phyloP scores from a whole-genome alignment of 2,329 filamentous ascomycete species.

The Exophiala viscosa region DNA sequence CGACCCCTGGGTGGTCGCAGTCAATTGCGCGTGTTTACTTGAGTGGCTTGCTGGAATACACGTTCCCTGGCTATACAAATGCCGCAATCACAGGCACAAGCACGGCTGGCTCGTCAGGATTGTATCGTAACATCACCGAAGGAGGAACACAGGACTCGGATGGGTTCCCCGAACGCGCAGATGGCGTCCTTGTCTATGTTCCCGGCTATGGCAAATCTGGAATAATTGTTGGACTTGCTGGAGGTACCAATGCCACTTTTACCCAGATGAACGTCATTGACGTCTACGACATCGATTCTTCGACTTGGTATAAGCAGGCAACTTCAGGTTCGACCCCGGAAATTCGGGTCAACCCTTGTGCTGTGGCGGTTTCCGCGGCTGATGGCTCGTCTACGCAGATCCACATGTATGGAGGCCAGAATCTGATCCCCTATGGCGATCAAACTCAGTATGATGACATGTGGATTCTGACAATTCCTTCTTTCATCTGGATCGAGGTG shows the following conservation, averaged over 20 bases:
- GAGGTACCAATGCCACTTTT: constrained; percentile 65
- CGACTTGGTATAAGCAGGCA: constrained; percentile 70
- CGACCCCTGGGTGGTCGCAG: constrained; percentile 65
- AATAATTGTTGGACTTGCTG: constrained; percentile 72
- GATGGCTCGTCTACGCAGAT: constrained; percentile 73
- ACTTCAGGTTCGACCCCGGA: constrained; percentile 59
- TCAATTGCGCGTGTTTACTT: constrained; percentile 63
- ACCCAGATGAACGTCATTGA: constrained; percentile 69
- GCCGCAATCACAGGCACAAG: constrained; percentile 54
- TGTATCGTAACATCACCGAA: constrained; percentile 70
- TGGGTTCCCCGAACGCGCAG: constrained; percentile 69
- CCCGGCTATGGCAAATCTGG: constrained; percentile 73
- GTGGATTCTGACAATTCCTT: constrained; percentile 76
- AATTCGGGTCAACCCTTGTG: constrained; percentile 63
- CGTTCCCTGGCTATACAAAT: constrained; percentile 67
- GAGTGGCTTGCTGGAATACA: constrained; percentile 71
- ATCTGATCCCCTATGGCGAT: constrained; percentile 59
- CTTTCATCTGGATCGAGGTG: constrained; percentile 74
- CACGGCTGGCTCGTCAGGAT: constrained; percentile 59
- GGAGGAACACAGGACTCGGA: constrained; percentile 63
- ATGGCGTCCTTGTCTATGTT: constrained; percentile 69
- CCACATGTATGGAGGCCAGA: constrained; percentile 75
- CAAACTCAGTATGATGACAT: constrained; percentile 66
- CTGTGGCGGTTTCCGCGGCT: constrained; percentile 67
- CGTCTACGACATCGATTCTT: constrained; percentile 71